A percentile compares a stretch with the other conserved stretches of the same genome.
phyloP scores from a whole-genome alignment of 768 basidiomycete genomes.

The Psilocybe subaeruginosa region DNA sequence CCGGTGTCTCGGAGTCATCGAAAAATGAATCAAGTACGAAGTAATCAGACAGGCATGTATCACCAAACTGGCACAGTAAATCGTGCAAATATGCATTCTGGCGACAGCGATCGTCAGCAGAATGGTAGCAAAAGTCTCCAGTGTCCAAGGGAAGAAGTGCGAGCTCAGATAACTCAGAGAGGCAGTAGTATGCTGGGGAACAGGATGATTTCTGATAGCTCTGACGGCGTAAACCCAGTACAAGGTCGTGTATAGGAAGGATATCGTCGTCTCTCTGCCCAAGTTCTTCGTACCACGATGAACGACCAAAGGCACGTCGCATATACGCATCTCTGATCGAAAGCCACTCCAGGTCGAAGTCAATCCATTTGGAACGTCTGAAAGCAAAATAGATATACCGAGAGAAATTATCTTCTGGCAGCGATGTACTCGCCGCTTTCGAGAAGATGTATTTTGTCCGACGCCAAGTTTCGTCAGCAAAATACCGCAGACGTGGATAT shows the following conservation, averaged over 20 bases:
- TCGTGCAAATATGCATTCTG: neutral
- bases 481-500: neutral
- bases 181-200: neutral
- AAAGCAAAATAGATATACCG: neutral
- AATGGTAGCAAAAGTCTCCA: neutral
- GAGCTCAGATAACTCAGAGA: neutral
- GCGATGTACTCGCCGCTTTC: neutral
- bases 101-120: neutral
- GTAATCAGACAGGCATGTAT: neutral
- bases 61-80: neutral
- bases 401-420: neutral
- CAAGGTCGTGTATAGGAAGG: neutral
- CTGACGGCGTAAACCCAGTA: neutral
- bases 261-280: neutral
- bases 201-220: neutral
- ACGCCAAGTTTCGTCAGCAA: neutral
- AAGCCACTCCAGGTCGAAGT: slow-evolving; percentile 6
- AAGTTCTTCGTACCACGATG: neutral
- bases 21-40: neutral
- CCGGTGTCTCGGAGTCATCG: neutral
- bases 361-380: slow-evolving; percentile 2
- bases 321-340: slow-evolving; percentile 1
- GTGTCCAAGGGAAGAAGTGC: neutral
- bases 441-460: neutral
- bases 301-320: neutral